Evolutionary conservation across 805 yeast species (phyloP).

Genomic region (Kodamaea jinghongensis): DNA sequence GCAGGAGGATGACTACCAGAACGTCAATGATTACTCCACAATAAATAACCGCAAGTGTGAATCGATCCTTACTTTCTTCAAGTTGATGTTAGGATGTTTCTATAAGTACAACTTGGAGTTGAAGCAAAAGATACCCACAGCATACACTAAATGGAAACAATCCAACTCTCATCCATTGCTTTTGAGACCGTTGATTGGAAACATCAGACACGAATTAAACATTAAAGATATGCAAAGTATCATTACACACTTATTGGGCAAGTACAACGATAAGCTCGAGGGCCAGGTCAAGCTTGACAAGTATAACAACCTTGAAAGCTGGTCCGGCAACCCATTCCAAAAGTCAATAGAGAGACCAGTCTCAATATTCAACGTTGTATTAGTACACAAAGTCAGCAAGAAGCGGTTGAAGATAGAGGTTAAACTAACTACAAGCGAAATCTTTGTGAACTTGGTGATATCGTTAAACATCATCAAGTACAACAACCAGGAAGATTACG

Average conservation of each 20-base stretch:
- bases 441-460: constrained; percentile 38
- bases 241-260: constrained; percentile 21
- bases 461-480: constrained; percentile 35
- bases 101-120: constrained; percentile 46
- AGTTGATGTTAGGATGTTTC: constrained; percentile 59
- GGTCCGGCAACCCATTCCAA: constrained; percentile 32
- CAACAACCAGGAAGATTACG: constrained; percentile 21
- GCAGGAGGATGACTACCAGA: constrained; percentile 38
- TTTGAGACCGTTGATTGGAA: constrained; percentile 57
- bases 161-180: constrained; percentile 44
- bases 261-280: constrained; percentile 13
- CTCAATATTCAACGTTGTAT: constrained; percentile 26
- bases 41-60: constrained; percentile 47
- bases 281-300: constrained; percentile 15
- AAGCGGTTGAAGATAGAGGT: constrained; percentile 25
- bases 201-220: constrained; percentile 51
- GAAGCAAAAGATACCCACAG: constrained; percentile 47
- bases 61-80: constrained; percentile 49
- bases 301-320: constrained; percentile 24
- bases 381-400: constrained; percentile 17
- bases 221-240: constrained; percentile 28
- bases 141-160: constrained; percentile 44
- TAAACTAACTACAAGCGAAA: constrained; percentile 38
- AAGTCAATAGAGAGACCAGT: constrained; percentile 40
- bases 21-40: constrained; percentile 28